Evolutionary conservation across 83 land plant species (phyloP).

Genomic region (Diphasiastrum complanatum): DNA sequence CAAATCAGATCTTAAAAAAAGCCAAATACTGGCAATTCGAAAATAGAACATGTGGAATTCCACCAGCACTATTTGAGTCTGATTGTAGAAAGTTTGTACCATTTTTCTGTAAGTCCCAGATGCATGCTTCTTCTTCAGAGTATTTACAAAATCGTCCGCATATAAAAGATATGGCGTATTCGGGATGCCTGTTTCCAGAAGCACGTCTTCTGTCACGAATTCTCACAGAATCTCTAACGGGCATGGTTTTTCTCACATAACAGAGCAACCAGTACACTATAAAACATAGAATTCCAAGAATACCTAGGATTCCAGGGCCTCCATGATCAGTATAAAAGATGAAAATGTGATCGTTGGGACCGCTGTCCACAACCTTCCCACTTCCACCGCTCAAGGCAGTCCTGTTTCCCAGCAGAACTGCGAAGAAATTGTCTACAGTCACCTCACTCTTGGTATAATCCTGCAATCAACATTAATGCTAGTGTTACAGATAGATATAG

Average conservation of each 20-base stretch:
- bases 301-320: conserved; percentile 13
- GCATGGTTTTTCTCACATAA: too few relatives aligned
- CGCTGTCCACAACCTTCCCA: conserved; percentile 13
- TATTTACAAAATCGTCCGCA: conserved; percentile 1
- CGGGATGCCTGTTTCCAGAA: conserved; percentile 3
- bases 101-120: conserved; percentile 2
- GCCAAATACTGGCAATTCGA: background rate
- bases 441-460: conserved; percentile 6
- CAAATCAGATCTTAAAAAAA: too few relatives aligned
- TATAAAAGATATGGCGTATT: conserved; percentile 14
- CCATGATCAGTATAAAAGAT: conserved; percentile 13
- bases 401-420: conserved; percentile 2
- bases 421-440: conserved; percentile 10
- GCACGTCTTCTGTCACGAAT: too few relatives aligned
- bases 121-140: conserved; percentile 7
- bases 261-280: background rate
- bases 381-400: conserved; percentile 5
- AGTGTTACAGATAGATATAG: too few relatives aligned
- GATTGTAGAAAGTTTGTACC: background rate
- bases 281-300: background rate
- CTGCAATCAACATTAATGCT: too few relatives aligned
- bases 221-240: too few relatives aligned
- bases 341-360: conserved; percentile 11
- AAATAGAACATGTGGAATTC: too few relatives aligned
- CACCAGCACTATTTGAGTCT: background rate